Evolutionary conservation across 2,329 filamentous ascomycete genomes (phyloP).

Genomic region (Magnaporthiopsis poae): DNA sequence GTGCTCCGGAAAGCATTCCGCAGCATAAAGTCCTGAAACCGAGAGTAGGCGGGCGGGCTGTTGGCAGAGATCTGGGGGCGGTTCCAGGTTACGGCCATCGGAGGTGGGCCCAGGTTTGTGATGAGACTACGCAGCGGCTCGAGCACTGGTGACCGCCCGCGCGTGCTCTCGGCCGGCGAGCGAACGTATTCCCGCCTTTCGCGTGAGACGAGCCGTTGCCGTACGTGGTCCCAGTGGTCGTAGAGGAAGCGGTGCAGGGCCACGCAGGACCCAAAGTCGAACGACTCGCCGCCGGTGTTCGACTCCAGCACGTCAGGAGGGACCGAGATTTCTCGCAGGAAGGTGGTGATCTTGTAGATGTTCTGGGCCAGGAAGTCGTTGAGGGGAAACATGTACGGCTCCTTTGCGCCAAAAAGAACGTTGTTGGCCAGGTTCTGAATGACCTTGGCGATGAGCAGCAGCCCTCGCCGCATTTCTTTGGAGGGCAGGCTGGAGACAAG

Average conservation of each 20-base stretch:
- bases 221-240: conserved; percentile 61
- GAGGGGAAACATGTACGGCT: conserved; percentile 62
- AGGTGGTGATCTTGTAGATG: conserved; percentile 57
- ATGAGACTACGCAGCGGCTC: conserved; percentile 53
- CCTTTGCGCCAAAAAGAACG: conserved; percentile 61
- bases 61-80: conserved; percentile 56
- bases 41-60: conserved; percentile 52
- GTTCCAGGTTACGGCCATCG: conserved; percentile 60
- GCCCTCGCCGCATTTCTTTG: conserved; percentile 58
- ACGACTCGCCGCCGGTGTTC: conserved; percentile 37
- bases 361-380: conserved; percentile 61
- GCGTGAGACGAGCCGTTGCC: conserved; percentile 51
- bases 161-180: conserved; percentile 42
- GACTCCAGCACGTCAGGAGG: conserved; percentile 37
- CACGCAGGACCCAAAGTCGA: conserved; percentile 63
- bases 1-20: conserved; percentile 56
- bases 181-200: conserved; percentile 48
- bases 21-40: conserved; percentile 65
- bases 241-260: conserved; percentile 60
- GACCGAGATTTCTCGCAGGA: conserved; percentile 57
- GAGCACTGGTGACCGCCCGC: conserved; percentile 45
- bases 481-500: conserved; percentile 51
- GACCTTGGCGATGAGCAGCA: conserved; percentile 61
- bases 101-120: conserved; percentile 56
- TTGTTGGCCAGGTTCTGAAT: conserved; percentile 65